Percentiles rank a stretch among this genome's conserved stretches.
These are phyloP conservation scores for Podaxis sp. DNA, from an alignment of 768 basidiomycete species.

Conservation along the genomic window DNA sequence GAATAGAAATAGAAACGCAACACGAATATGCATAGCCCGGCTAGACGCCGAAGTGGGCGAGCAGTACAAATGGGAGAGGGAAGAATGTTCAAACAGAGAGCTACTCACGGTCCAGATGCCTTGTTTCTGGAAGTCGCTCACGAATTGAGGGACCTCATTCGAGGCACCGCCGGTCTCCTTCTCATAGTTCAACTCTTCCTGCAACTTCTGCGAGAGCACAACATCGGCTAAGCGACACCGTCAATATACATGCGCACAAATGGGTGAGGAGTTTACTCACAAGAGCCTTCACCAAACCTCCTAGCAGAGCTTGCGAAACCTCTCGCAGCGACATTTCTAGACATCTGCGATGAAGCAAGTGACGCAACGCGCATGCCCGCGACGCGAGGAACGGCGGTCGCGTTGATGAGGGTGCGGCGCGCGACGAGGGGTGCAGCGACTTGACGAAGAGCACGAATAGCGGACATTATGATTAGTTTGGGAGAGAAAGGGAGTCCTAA, in stretches of 20 bases:
- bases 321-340: slow-evolving; percentile 29
- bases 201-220: slow-evolving; percentile 69
- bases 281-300: slow-evolving; percentile 44
- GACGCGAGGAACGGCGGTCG: slow-evolving; percentile 21
- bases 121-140: slow-evolving; percentile 70
- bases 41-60: neutral
- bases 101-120: slow-evolving; percentile 76
- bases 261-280: slow-evolving; percentile 30
- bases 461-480: slow-evolving; percentile 38
- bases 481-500: neutral
- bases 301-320: slow-evolving; percentile 48
- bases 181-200: slow-evolving; percentile 87
- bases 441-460: slow-evolving; percentile 60
- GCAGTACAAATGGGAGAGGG: neutral
- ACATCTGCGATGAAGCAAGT: slow-evolving; percentile 17
- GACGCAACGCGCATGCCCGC: slow-evolving; percentile 29
- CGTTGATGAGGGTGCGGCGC: slow-evolving; percentile 32
- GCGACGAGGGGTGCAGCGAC: slow-evolving; percentile 40
- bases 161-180: slow-evolving; percentile 47
- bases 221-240: slow-evolving; percentile 57
- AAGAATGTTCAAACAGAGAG: neutral
- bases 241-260: neutral
- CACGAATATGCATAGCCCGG: neutral
- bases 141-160: slow-evolving; percentile 62
- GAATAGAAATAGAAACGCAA: neutral